These are phyloP conservation scores for Physaria fendleri DNA, from an alignment of 345 rosid genomes.

Conservation along the genomic window DNA sequence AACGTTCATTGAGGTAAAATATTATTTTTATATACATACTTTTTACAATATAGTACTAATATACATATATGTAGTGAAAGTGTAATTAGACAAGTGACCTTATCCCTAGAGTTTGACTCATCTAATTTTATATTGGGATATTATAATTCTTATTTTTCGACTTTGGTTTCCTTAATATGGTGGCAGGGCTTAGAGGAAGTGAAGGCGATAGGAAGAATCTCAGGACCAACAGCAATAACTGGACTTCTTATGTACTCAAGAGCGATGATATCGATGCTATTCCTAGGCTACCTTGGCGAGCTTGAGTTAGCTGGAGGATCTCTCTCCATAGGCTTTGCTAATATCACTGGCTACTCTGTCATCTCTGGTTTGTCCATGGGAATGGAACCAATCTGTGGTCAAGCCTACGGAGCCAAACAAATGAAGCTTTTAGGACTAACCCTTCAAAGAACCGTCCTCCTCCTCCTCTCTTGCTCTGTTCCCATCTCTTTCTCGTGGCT, in stretches of 20 bases:
- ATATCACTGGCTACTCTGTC: slow-evolving; percentile 96
- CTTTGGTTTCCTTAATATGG: background rate
- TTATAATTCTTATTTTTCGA: too few relatives aligned
- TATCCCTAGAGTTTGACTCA: too few relatives aligned
- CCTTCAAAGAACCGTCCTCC: slow-evolving; percentile 88
- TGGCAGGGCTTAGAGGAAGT: slow-evolving; percentile 72
- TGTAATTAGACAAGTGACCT: too few relatives aligned
- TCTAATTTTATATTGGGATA: too few relatives aligned
- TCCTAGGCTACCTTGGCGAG: slow-evolving; percentile 94
- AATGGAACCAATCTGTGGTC: slow-evolving; percentile 99
- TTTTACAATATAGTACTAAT: too few relatives aligned
- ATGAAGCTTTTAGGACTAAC: slow-evolving; percentile 83
- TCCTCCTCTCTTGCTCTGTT: slow-evolving; percentile 70
- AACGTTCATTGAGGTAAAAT: slow-evolving; percentile 64
- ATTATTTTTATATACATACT: background rate
- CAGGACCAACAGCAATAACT: slow-evolving; percentile 76
- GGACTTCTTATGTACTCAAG: slow-evolving; percentile 85
- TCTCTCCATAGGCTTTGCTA: slow-evolving; percentile 88
- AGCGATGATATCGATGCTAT: slow-evolving; percentile 96
- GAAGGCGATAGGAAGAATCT: slow-evolving; percentile 81
- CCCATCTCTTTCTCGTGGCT: slow-evolving; percentile 88
- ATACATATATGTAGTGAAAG: too few relatives aligned
- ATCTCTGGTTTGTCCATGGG: slow-evolving; percentile 99
- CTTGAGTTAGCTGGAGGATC: slow-evolving; percentile 96
- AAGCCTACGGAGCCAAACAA: slow-evolving; percentile 95